These are phyloP conservation scores for Ilyonectria mors-panacis DNA, from an alignment of 2,329 filamentous ascomycete species.

Conservation along the genomic window DNA sequence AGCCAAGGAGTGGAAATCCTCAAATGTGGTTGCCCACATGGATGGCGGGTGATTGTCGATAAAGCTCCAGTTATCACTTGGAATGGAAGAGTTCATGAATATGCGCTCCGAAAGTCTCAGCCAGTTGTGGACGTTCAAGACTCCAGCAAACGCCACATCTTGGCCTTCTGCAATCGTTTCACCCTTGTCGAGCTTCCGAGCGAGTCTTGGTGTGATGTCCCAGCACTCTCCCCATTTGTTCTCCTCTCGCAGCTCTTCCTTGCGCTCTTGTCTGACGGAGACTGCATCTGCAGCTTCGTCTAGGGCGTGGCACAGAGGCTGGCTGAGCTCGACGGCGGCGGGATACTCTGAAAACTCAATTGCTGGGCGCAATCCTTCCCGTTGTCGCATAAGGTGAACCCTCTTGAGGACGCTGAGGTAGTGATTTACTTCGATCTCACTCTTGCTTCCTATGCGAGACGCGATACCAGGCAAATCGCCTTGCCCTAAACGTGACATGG, in stretches of 20 bases:
- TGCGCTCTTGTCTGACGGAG: constrained; percentile 73
- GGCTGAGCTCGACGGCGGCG: constrained; percentile 80
- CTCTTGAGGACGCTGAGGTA: constrained; percentile 76
- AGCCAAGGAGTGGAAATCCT: constrained; percentile 80
- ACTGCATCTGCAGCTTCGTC: constrained; percentile 79
- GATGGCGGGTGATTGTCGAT: constrained; percentile 75
- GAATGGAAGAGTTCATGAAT: constrained; percentile 81
- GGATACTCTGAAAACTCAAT: constrained; percentile 72
- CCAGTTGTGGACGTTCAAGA: constrained; percentile 75
- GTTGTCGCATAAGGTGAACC: constrained; percentile 59
- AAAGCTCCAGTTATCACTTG: constrained; percentile 77
- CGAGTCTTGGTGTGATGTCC: constrained; percentile 69
- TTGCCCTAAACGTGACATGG: constrained; percentile 74
- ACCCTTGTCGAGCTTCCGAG: constrained; percentile 47
- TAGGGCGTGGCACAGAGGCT: constrained; percentile 74
- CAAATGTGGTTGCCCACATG: constrained; percentile 81
- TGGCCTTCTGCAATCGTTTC: constrained; percentile 36
- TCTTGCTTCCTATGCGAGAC: constrained; percentile 77
- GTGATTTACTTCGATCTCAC: constrained; percentile 78
- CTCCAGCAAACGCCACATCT: constrained; percentile 63
- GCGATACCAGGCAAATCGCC: constrained; percentile 76
- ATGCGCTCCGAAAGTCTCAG: constrained; percentile 74
- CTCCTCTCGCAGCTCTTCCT: constrained; percentile 73
- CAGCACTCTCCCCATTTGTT: constrained; percentile 75
- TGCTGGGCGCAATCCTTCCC: constrained; percentile 49